Base-by-base conservation (phyloP, 2,329 filamentous ascomycete genomes). In the Graphiopsis chlorocephala region DNA sequence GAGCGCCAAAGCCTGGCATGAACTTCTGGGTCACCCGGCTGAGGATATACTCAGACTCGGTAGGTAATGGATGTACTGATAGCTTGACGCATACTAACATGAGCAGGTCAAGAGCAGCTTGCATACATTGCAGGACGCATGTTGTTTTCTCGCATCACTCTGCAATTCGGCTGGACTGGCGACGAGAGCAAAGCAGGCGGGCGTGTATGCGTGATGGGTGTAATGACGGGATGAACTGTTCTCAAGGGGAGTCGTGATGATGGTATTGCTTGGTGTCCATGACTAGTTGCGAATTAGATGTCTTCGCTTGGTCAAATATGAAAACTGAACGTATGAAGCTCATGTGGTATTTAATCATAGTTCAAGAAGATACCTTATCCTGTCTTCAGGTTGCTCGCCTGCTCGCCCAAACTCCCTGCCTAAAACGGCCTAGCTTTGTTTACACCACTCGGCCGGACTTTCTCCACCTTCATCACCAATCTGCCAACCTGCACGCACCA, bases 151-250 rank as follows among this genome's bases (percentile, higher is more conserved):
- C 78, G 85, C 17, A 69, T 86, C 10, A 85, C 82, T 17, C 67
- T 88, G 69, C 78, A 82, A 5, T 86, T 88, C 71, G 86, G 83
- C 1, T 84, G 85, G 82, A 79, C 78, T 20, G 72, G 71, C 3
- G 70, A 74, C 50, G 72, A 72, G 63, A 71, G 66, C 50, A 70
- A 68, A 35, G 72, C 72, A 42, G 74, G 73, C 23, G 73, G 72
- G 5, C 65, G 73, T 48, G 70, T 76, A 17, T 76, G 74, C 65
- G 69, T 76, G n/a, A 69, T 84, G 55, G 78, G 79, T 12, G 77
- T 80, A 33, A 38, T 50, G 53, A 15, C 62, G 14, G 63, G 47
- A 29, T 65, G 63, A 64, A 31, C 12, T 17, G 15, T 17, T 26
- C 15, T 52, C 8, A 15, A 8, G 26, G 26, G 5, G 50, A 3